These are phyloP conservation scores for Prototheca wickerhamii DNA, from an alignment of 163 green algal species.

Conservation along the genomic window DNA sequence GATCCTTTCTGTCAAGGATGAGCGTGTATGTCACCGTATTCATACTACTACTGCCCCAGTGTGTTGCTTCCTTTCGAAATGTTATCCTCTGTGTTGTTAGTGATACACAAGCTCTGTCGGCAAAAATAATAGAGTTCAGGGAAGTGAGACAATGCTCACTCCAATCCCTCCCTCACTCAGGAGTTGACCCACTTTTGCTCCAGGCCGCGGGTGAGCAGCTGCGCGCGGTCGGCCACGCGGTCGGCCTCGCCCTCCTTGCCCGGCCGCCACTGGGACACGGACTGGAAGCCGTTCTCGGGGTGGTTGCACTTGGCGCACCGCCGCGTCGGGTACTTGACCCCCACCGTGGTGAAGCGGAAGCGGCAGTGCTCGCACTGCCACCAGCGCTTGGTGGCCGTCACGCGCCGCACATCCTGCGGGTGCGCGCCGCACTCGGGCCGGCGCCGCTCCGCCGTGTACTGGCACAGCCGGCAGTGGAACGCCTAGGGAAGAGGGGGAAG, in stretches of 20 bases:
- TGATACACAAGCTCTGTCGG: no score
- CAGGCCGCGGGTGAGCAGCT: constrained; percentile 16
- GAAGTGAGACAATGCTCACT: no score
- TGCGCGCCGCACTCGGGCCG: constrained; percentile 29
- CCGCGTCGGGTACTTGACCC: constrained; percentile 35
- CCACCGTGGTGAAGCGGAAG: constrained; percentile 42
- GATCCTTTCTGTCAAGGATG: not conserved
- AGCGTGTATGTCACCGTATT: no score
- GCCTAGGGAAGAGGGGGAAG: no score
- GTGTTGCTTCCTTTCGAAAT: no score
- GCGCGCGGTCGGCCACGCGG: constrained; percentile 6
- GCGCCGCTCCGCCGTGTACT: constrained; percentile 29
- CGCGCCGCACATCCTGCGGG: constrained; percentile 11
- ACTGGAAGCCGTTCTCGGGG: constrained; percentile 32
- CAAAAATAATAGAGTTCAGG: no score
- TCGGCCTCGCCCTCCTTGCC: constrained; percentile 1
- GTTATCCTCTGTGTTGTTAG: no score
- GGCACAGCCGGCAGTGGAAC: constrained; percentile 46
- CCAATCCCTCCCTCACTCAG: no score
- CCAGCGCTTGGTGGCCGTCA: constrained; percentile 45
- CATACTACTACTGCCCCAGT: no score
- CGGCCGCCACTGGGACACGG: constrained; percentile 31
- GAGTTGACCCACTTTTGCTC: constrained; percentile 36
- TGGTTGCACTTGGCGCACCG: constrained; percentile 55
- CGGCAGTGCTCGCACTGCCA: constrained; percentile 54